A percentile compares a stretch with the other conserved stretches of the same genome.
phyloP scores from a whole-genome alignment of 306 rosid genomes.

The Acacia melanoxylon region DNA sequence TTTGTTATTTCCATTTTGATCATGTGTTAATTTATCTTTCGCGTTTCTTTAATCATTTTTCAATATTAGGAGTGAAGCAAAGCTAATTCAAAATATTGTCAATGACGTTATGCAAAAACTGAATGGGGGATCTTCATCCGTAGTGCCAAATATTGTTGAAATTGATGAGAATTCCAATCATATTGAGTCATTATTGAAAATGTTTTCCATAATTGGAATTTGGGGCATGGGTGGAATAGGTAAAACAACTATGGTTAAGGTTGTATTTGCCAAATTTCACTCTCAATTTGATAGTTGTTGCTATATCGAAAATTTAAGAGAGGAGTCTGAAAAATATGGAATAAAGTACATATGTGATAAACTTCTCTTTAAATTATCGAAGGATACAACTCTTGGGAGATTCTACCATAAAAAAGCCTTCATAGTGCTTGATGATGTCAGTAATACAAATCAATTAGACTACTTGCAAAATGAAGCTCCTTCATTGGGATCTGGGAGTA shows the following conservation, averaged over 20 bases:
- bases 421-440: slow-evolving; percentile 6
- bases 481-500: neutral
- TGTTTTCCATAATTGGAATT: slow-evolving; percentile 2
- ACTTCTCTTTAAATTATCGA: neutral
- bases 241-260: slow-evolving; percentile 34
- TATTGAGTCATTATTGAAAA: neutral
- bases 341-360: neutral
- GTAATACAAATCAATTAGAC: neutral
- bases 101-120: slow-evolving; percentile 10
- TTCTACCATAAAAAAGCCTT: neutral
- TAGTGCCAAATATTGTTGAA: slow-evolving; percentile 7
- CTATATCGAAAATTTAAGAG: neutral
- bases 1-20: too few species aligned
- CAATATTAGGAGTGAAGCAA: neutral
- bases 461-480: neutral
- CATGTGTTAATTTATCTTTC: neutral
- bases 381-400: neutral
- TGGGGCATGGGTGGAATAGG: slow-evolving; percentile 43
- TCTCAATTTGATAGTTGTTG: slow-evolving; percentile 17
- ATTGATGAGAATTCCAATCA: neutral
- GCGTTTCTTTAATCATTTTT: neutral
- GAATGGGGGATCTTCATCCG: neutral
- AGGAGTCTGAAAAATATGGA: neutral
- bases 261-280: slow-evolving; percentile 15
- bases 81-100: neutral